These are phyloP conservation scores for Sphaerobolus stellatus DNA, from an alignment of 1,284 basidiomycete species.

Conservation along the genomic window DNA sequence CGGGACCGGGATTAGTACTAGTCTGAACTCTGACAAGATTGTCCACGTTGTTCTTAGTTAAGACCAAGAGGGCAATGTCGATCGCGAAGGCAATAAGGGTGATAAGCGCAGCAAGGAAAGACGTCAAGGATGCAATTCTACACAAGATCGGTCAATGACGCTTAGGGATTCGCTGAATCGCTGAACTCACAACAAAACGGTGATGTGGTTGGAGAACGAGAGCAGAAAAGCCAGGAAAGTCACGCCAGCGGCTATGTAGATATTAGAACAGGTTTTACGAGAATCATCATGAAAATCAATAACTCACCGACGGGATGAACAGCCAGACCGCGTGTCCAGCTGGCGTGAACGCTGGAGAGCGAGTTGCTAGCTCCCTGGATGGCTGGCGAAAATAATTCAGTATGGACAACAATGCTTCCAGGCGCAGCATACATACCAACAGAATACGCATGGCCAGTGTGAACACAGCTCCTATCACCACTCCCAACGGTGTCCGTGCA, in stretches of 20 bases:
- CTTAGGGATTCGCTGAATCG: not conserved
- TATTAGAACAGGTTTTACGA: slow-evolving; percentile 10
- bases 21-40: slow-evolving; percentile 44
- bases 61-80: slow-evolving; percentile 71
- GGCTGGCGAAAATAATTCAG: not conserved
- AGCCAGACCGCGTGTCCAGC: slow-evolving; percentile 72
- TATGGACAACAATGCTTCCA: not conserved
- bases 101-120: slow-evolving; percentile 65
- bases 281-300: slow-evolving; percentile 6
- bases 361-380: slow-evolving; percentile 15
- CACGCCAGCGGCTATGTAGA: slow-evolving; percentile 53
- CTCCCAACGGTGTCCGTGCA: slow-evolving; percentile 48
- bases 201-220: slow-evolving; percentile 49
- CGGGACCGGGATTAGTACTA: slow-evolving; percentile 55
- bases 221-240: slow-evolving; percentile 62
- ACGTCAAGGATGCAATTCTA: slow-evolving; percentile 51
- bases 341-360: slow-evolving; percentile 39
- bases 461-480: slow-evolving; percentile 47
- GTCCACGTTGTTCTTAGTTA: slow-evolving; percentile 54
- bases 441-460: slow-evolving; percentile 54
- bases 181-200: slow-evolving; percentile 46
- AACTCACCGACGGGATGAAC: slow-evolving; percentile 69
- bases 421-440: slow-evolving; percentile 21
- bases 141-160: not conserved
- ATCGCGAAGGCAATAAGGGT: slow-evolving; percentile 69